Base-by-base conservation (phyloP, 345 rosid species). In the Aquilaria yunnanensis region DNA sequence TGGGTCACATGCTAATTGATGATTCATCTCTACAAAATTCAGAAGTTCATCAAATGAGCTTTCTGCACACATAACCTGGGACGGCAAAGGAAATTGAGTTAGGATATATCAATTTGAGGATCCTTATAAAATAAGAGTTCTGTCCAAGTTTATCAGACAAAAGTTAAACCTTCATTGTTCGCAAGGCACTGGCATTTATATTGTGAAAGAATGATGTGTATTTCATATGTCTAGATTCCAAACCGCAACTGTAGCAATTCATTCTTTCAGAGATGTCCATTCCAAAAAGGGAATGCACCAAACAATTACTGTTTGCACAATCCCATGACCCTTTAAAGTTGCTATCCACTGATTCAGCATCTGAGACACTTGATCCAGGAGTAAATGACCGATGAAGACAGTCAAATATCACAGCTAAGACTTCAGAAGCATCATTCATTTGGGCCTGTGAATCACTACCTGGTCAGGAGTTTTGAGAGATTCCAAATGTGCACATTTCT, bases 371-470 rank as follows among this genome's bases (percentile, higher is more conserved):
- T 2, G 77, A 77, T 64, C 79, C 74, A 37, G 69, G 70, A 66
- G 92, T 75, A 78, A 88, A 90, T 69, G 99, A 87, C 65, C 57
- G 79, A 81, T 94, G 97, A 76, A 94, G 97, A 78, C 96, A 90
- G 61, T 82, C 86, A 70, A 94, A 94, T 63, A 94, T 80, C 64
- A 85, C 97, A 14, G 65, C 89, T 77, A 94, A 69, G 52, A 94
- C 99, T 88, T 94, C 97, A 62, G 97, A 88, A 67, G 99, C 97
- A 79, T 94, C 99, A 64, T 94, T 90, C 99, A 94, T 94, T 79
- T 94, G 93, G 65, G 82, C 96, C 97, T 94, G 96, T 57, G 58
- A 72, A 72, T 76, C 60, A 57, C 68, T 16, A 61, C 54, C 60
- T 61, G 62, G 66, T 51, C 61, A 57, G 14, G 43, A 72, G 14